Base-by-base conservation (phyloP, 225 moss, liverwort and hornwort species). In the Bryoerythrophyllum caledonicum region DNA sequence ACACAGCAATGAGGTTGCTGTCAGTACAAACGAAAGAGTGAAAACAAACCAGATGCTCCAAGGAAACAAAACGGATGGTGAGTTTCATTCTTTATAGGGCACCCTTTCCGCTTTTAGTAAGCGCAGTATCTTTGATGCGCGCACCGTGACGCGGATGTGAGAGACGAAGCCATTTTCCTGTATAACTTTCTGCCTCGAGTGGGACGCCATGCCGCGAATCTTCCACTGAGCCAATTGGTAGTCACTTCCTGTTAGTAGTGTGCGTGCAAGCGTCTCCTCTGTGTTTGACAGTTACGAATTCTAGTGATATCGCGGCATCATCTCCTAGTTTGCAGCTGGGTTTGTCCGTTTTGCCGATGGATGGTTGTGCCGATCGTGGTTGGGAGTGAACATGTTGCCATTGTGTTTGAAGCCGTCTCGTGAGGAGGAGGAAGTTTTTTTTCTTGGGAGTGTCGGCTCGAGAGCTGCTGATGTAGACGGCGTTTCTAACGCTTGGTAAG, bases 371-470 rank as follows among this genome's bases (percentile, higher is more conserved):
- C 12, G 24, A 19, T 21, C 32, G 8, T 21, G 38, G 34, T 34
- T 34, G 12, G 13, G 38, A 28, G 72, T 63, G 68, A 63, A 63
- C 78, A 78, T 82, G 82, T 69, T 74, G 51, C 58, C 30, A 30
- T 78, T 63, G 63, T 48, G 48, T 32, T 51, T 23, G 27, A 68
- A 73, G 68, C 62, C 27, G 73, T 68, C 68, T 55, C 48, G 48
- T 34, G 28, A 21, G 8, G 13, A 37, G 4, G 21, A 19, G 28
- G 63, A 63, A 48, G n/a, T 28, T n/a, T n/a, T n/a, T n/a, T n/a
- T n/a, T n/a, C n/a, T n/a, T n/a, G n/a, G n/a, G n/a, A n/a, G n/a
- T n/a, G n/a, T n/a, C n/a, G n/a, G n/a, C n/a, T n/a, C n/a, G n/a
- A n/a, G n/a, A n/a, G n/a, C n/a, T n/a, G n/a, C n/a, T 62, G 40